These are phyloP conservation scores for Hypoxylon sp. DNA, from an alignment of 2,329 filamentous ascomycete genomes.

Conservation along the genomic window DNA sequence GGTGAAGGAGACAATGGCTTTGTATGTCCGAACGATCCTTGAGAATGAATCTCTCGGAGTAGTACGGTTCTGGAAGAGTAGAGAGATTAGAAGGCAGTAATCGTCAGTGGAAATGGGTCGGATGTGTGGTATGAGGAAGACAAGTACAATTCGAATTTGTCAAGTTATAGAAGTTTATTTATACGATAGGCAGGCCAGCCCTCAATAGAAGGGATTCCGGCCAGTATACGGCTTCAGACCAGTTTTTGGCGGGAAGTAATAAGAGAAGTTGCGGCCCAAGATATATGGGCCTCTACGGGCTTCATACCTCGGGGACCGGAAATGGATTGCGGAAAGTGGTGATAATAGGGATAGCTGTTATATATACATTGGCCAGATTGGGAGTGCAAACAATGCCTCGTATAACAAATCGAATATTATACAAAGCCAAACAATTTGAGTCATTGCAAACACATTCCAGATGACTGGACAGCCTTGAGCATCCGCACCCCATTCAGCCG, in stretches of 20 bases:
- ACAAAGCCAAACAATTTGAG: not conserved
- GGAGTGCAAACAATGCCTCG: not conserved
- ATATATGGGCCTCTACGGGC: not conserved
- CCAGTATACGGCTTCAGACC: too few relatives aligned
- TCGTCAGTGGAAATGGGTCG: not conserved
- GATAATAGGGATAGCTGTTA: too few relatives aligned
- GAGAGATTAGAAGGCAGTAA: not conserved
- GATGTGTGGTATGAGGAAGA: not conserved
- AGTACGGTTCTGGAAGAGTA: not conserved
- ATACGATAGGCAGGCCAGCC: too few relatives aligned
- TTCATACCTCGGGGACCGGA: not conserved
- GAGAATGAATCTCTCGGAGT: not conserved
- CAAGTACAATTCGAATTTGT: not conserved
- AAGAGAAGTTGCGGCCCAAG: not conserved
- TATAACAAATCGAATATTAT: not conserved
- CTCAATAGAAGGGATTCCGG: too few relatives aligned
- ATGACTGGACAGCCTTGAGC: not conserved
- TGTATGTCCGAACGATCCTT: not conserved
- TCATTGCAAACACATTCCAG: not conserved
- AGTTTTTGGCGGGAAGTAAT: not conserved
- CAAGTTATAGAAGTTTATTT: not conserved
- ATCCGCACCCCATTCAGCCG: not conserved
- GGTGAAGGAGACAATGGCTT: not conserved
- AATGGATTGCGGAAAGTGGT: not conserved
- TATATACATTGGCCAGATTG: too few relatives aligned